These are phyloP conservation scores for Yamadazyma olivae DNA, from an alignment of 805 yeast species.

Conservation along the genomic window DNA sequence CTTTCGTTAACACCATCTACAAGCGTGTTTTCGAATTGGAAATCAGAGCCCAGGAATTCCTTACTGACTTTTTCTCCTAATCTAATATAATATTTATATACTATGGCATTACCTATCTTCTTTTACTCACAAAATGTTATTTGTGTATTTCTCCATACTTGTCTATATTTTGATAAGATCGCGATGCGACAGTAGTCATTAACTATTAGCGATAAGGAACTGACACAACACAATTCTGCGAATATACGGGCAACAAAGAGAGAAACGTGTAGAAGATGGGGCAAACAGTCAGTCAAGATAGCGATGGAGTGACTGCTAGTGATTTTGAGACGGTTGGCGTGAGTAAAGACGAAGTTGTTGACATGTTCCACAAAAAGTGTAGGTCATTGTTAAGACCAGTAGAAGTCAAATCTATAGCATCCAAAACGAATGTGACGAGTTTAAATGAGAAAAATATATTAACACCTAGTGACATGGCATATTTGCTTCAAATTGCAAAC, in stretches of 20 bases:
- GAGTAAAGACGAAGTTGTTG: conserved; percentile 14
- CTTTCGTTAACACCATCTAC: conserved; percentile 18
- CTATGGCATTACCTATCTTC: no score
- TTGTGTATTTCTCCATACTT: no score
- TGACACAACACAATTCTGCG: no score
- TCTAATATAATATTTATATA: no score
- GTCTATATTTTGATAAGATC: no score
- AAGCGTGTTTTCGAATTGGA: conserved; percentile 26
- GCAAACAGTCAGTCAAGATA: not conserved
- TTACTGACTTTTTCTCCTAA: conserved; percentile 19
- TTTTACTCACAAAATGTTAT: not conserved
- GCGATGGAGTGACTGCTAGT: not conserved
- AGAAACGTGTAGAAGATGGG: no score
- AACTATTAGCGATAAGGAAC: no score
- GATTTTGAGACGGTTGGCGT: conserved; percentile 2
- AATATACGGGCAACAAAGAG: no score
- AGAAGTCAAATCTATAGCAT: conserved; percentile 18
- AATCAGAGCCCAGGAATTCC: conserved; percentile 25
- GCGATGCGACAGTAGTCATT: no score
- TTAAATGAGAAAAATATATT: conserved; percentile 14
- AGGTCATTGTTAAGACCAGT: conserved; percentile 14
- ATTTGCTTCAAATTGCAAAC: conserved; percentile 17
- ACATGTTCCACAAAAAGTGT: conserved; percentile 18
- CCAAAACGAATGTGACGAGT: conserved; percentile 13
- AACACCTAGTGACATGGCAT: conserved; percentile 19